Evolutionary conservation across 1,139 yeast genomes (phyloP).

Genomic region (Scheffersomyces titani): DNA sequence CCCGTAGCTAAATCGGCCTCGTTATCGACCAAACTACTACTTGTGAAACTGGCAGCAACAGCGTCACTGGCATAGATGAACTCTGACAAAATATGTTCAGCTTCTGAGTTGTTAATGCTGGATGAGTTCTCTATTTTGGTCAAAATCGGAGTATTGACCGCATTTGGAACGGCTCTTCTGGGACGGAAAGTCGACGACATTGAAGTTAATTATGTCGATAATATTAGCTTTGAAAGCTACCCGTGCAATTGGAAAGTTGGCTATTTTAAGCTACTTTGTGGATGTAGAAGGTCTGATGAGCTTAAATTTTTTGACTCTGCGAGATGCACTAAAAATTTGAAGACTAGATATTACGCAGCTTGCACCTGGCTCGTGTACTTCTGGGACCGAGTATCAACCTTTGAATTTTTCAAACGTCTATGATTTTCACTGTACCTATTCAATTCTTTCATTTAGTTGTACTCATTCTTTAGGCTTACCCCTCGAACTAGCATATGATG

Average conservation of each 20-base stretch:
- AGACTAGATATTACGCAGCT: not conserved
- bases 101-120: constrained; percentile 37
- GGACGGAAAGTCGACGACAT: constrained; percentile 14
- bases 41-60: constrained; percentile 12
- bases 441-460: not conserved
- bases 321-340: not conserved
- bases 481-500: constrained; percentile 4
- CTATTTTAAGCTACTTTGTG: not conserved
- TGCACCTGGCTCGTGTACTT: not conserved
- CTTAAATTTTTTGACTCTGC: not conserved
- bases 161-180: constrained; percentile 42
- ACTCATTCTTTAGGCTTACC: not conserved
- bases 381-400: not conserved
- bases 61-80: constrained; percentile 42
- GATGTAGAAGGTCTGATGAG: not conserved
- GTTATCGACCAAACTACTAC: constrained; percentile 7
- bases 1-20: constrained; percentile 16
- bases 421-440: not conserved
- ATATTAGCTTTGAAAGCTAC: not conserved
- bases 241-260: not conserved
- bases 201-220: not conserved
- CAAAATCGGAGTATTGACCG: constrained; percentile 53
- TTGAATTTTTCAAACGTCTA: not conserved
- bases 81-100: constrained; percentile 46
- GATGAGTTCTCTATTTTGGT: constrained; percentile 33